Evolutionary conservation across 441 rosid species (phyloP).

Genomic region (Eruca vesicaria): DNA sequence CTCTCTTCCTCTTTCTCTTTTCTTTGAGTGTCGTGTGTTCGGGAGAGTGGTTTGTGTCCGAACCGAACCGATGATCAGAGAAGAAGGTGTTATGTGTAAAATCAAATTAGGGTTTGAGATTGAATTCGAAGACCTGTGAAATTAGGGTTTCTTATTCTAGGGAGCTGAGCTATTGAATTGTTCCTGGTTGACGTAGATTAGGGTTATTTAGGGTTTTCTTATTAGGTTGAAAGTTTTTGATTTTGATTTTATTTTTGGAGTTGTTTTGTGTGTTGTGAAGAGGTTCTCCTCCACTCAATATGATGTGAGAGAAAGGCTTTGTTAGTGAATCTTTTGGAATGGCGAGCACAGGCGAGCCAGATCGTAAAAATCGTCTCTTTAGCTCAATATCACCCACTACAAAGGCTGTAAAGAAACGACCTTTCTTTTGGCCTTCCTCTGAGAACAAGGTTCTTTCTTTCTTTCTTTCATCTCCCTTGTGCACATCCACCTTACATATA

Average conservation of each 20-base stretch:
- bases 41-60: conserved; percentile 6
- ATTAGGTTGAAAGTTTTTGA: background rate
- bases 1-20: background rate
- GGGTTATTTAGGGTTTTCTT: conserved; percentile 25
- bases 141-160: conserved; percentile 30
- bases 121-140: conserved; percentile 13
- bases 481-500: conserved; percentile 16
- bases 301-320: conserved; percentile 37
- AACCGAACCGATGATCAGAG: conserved; percentile 14
- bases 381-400: conserved; percentile 73
- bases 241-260: background rate
- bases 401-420: conserved; percentile 75
- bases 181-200: conserved; percentile 16
- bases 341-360: conserved; percentile 97
- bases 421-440: conserved; percentile 61
- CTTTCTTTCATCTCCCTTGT: background rate
- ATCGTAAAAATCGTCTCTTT: conserved; percentile 83
- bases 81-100: conserved; percentile 22
- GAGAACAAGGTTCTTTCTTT: conserved; percentile 70
- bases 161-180: conserved; percentile 10
- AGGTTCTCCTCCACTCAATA: conserved; percentile 13
- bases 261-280: conserved; percentile 7
- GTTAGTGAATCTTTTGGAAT: conserved; percentile 60
- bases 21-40: background rate
- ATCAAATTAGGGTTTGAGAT: conserved; percentile 1